Base-by-base conservation (phyloP, 148 eudicot genomes). In the Fagopyrum homotropicum region DNA sequence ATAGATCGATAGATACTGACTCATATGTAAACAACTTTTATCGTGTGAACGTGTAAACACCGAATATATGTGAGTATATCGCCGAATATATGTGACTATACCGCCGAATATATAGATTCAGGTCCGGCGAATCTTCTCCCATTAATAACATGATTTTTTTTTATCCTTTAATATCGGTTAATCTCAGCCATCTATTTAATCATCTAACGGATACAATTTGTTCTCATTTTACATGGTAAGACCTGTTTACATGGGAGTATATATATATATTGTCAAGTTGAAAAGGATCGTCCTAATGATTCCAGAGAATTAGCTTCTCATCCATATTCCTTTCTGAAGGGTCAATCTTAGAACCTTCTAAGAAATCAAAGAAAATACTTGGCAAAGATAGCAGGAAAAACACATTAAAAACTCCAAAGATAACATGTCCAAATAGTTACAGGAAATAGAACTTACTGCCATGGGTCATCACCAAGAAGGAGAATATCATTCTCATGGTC, bases 401-500 rank as follows among this genome's bases (percentile, higher is more conserved):
- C 4, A 16, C 2, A 15, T 29, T 4, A 29, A 73, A 26, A 73
- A 4, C 15, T 4, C 9, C 44, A 50, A 73, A 51, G 1, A 30
- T 26, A 45, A 8, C 4, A 30, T 2, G 45, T 73, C 30, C 59
- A 75, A 75, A 55, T 9, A 60, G 9, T 22, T 60, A 60, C 5
- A 57, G 19, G 14, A 69, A 19, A 54, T 47, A 30, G 22, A 73
- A 80, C 93, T 89, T 86, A 91, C 96, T 83, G 91, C 96, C 96
- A 91, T 68, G 96, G 96, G 78, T 89, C 96, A 68, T 91, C 96
- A 44, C 96, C 96, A 78, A 91, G 91, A 79, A 91, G 86, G 78
- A 89, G 91, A 81, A 91, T 85, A 60, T 91, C 93, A 78, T 89
- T 86, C 83, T 91, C 96, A 63, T 88, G 84, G 89, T 91, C 93